Evolutionary conservation across 108 stramenopile species (phyloP).

Genomic region (Schizochytrium sp.): DNA sequence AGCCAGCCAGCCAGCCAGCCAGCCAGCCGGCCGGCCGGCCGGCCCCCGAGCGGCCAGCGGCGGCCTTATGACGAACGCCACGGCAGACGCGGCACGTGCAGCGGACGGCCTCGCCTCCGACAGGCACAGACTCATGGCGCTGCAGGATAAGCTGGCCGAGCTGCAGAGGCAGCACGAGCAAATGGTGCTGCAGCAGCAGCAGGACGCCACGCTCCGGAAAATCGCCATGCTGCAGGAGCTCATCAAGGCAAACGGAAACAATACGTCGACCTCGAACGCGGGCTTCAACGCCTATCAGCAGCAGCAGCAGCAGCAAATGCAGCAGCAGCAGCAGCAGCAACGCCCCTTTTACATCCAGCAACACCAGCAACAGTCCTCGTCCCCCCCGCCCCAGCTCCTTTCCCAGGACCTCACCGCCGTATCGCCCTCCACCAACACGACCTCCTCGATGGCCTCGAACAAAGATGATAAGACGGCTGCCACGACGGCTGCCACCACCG

Average conservation of each 20-base stretch:
- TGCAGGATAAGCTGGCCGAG: neutral
- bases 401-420: neutral
- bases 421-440: no score
- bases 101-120: neutral
- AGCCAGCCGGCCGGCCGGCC: neutral
- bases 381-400: neutral
- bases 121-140: neutral
- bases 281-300: neutral
- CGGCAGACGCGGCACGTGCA: neutral
- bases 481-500: no score
- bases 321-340: neutral
- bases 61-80: neutral
- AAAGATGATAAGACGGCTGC: no score
- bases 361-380: neutral
- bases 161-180: neutral
- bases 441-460: no score
- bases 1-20: neutral
- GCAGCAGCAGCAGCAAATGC: neutral
- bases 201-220: neutral
- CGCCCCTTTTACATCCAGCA: neutral
- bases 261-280: neutral
- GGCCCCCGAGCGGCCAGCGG: neutral
- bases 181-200: neutral
- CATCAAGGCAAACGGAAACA: neutral
- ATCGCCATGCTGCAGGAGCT: neutral